These are phyloP conservation scores for Candida glaebosa DNA, from an alignment of 805 yeast genomes.

Conservation along the genomic window DNA sequence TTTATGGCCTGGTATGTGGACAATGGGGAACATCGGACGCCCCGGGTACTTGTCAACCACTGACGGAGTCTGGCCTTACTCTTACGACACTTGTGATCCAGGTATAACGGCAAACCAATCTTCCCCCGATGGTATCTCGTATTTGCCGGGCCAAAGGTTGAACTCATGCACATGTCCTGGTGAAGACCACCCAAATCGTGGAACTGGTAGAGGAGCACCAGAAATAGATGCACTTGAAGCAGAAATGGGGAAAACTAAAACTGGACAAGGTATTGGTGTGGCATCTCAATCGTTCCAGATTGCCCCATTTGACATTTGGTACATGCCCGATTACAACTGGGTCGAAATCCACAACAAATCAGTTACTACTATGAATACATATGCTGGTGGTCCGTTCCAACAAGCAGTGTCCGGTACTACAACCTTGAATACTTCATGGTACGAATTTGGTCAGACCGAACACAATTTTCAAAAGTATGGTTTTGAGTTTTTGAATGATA, in stretches of 20 bases:
- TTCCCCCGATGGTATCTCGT: slow-evolving; percentile 39
- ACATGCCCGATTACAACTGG: slow-evolving; percentile 80
- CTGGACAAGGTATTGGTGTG: slow-evolving; percentile 43
- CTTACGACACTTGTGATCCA: slow-evolving; percentile 36
- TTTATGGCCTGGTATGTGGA: slow-evolving; percentile 41
- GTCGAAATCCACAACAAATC: slow-evolving; percentile 66
- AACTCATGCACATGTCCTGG: slow-evolving; percentile 34
- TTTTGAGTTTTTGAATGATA: slow-evolving; percentile 67
- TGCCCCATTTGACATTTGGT: slow-evolving; percentile 96
- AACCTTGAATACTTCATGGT: slow-evolving; percentile 79
- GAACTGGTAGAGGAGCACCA: slow-evolving; percentile 38
- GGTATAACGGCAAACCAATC: slow-evolving; percentile 41
- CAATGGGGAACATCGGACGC: slow-evolving; percentile 37
- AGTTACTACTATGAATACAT: slow-evolving; percentile 77
- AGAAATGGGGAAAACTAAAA: slow-evolving; percentile 53
- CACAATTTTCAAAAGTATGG: slow-evolving; percentile 69
- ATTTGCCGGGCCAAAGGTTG: slow-evolving; percentile 35
- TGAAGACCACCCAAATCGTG: slow-evolving; percentile 35
- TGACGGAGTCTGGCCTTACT: slow-evolving; percentile 40
- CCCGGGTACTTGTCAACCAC: slow-evolving; percentile 36
- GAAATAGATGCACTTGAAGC: slow-evolving; percentile 92
- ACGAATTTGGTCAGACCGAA: slow-evolving; percentile 54
- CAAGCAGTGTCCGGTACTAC: slow-evolving; percentile 89
- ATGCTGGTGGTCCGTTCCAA: slow-evolving; percentile 90
- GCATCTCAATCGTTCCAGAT: slow-evolving; percentile 91